Evolutionary conservation across 495 filamentous ascomycete genomes (phyloP).

Genomic region (Aspergillus cavernicola): DNA sequence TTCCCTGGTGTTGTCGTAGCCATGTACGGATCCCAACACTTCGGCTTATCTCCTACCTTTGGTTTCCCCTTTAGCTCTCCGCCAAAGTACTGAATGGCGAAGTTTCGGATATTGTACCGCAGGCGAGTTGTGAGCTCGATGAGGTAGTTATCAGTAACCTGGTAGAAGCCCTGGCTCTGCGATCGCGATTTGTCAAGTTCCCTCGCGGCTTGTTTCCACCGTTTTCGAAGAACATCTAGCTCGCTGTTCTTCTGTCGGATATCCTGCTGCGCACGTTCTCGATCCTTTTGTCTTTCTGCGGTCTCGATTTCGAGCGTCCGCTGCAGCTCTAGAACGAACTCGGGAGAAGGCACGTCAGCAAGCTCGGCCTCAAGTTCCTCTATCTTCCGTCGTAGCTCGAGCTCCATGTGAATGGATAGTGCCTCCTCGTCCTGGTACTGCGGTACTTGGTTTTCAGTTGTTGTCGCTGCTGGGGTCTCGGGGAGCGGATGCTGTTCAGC

Average conservation of each 20-base stretch:
- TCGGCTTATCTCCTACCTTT: not conserved
- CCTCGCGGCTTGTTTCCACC: slow-evolving; percentile 1
- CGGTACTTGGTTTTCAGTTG: not conserved
- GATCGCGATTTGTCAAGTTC: slow-evolving; percentile 4
- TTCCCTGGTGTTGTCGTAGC: not conserved
- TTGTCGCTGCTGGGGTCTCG: not conserved
- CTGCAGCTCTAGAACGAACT: not conserved
- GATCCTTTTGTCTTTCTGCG: not conserved
- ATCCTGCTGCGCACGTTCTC: not conserved
- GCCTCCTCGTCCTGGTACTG: not conserved
- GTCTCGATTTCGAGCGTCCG: not conserved
- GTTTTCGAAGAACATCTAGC: slow-evolving; percentile 1
- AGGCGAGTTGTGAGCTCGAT: slow-evolving; percentile 5
- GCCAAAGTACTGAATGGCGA: slow-evolving; percentile 6
- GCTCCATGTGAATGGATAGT: not conserved
- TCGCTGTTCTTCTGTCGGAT: not conserved
- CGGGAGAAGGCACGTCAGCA: not conserved
- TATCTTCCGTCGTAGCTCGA: not conserved
- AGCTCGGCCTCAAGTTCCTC: not conserved
- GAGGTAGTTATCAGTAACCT: slow-evolving; percentile 7
- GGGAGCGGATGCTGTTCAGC: not conserved
- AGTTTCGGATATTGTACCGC: slow-evolving; percentile 3
- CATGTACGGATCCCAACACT: slow-evolving; percentile 1
- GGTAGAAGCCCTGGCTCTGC: slow-evolving; percentile 7
- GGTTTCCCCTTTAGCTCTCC: not conserved